Percentiles rank a stretch among this genome's conserved stretches.
Conservation (phyloP, 176 grass and related monocot genomes). For the Rhynchospora pubera region DNA sequence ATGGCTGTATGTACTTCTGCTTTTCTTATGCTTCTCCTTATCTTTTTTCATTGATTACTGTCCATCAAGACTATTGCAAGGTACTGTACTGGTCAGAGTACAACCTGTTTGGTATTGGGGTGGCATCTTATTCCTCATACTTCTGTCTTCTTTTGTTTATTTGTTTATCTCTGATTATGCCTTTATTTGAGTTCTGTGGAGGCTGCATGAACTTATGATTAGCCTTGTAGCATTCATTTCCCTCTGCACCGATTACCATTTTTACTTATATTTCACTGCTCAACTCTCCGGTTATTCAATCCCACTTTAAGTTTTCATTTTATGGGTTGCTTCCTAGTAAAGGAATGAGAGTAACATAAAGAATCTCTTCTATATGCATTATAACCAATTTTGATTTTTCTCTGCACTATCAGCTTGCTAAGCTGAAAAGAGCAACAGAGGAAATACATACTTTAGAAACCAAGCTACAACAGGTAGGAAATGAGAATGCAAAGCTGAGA, state of each 20-base stretch:
- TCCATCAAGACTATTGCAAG: not conserved
- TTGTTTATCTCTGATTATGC: not conserved
- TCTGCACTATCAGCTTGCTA: conserved; percentile 41
- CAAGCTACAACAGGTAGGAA: conserved; percentile 73
- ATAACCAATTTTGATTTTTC: not conserved
- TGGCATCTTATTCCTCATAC: not conserved
- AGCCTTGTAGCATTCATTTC: not conserved
- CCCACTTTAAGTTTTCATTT: not conserved
- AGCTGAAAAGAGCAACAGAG: conserved; percentile 69
- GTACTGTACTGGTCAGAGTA: not conserved
- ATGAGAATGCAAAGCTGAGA: conserved; percentile 85
- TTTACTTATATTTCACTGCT: not conserved
- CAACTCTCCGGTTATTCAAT: not conserved
- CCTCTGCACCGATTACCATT: not conserved
- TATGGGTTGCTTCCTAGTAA: not conserved
- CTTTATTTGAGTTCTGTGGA: not conserved
- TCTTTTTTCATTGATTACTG: not conserved
- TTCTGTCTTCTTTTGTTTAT: not conserved
- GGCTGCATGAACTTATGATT: not conserved
- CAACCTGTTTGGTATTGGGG: not conserved
- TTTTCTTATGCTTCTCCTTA: not conserved
- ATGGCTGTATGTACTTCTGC: conserved; percentile 57
- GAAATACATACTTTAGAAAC: conserved; percentile 70
- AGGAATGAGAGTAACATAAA: not conserved
- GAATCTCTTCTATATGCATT: not conserved